Conservation (phyloP, 1,284 basidiomycete genomes). For the Pseudozyma flocculosa region DNA sequence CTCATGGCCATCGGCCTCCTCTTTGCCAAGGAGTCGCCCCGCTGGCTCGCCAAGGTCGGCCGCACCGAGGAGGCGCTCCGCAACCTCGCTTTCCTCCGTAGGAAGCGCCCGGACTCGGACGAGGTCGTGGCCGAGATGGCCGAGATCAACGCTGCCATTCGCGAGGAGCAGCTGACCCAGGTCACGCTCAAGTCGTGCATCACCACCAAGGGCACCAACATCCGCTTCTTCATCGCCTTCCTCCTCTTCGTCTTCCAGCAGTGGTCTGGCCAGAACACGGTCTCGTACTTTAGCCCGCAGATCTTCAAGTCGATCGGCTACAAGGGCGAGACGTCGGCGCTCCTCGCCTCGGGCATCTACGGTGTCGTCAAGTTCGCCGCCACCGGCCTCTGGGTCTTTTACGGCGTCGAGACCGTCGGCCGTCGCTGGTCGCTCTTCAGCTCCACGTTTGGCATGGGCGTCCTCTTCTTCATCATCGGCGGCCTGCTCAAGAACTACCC, state of each 20-base stretch:
- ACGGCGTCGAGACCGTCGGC: constrained; percentile 17
- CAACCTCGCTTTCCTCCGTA: constrained; percentile 59
- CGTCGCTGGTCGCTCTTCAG: constrained; percentile 54
- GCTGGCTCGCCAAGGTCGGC: constrained; percentile 59
- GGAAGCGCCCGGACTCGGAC: constrained; percentile 55
- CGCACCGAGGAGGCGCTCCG: constrained; percentile 58
- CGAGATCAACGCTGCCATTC: constrained; percentile 53
- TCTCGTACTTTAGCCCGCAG: constrained; percentile 47
- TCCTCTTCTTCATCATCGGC: constrained; percentile 12
- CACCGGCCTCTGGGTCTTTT: constrained; percentile 33
- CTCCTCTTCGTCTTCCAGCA: constrained; percentile 58
- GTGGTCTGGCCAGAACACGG: constrained; percentile 58
- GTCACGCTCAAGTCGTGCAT: constrained; percentile 59
- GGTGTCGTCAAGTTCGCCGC: constrained; percentile 59
- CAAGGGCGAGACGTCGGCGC: constrained; percentile 59
- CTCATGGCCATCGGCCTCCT: constrained; percentile 73
- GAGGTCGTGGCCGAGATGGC: constrained; percentile 58
- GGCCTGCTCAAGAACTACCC: constrained; percentile 10
- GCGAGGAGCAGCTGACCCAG: constrained; percentile 50
- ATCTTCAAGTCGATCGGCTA: constrained; percentile 57
- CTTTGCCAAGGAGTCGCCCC: constrained; percentile 64
- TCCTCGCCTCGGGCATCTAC: constrained; percentile 61
- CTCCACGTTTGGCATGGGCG: constrained; percentile 12
- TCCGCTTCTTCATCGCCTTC: constrained; percentile 59
- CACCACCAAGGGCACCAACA: constrained; percentile 59